Evolutionary conservation across 768 basidiomycete species (phyloP).

Genomic region (Asterophora lycoperdoides): DNA sequence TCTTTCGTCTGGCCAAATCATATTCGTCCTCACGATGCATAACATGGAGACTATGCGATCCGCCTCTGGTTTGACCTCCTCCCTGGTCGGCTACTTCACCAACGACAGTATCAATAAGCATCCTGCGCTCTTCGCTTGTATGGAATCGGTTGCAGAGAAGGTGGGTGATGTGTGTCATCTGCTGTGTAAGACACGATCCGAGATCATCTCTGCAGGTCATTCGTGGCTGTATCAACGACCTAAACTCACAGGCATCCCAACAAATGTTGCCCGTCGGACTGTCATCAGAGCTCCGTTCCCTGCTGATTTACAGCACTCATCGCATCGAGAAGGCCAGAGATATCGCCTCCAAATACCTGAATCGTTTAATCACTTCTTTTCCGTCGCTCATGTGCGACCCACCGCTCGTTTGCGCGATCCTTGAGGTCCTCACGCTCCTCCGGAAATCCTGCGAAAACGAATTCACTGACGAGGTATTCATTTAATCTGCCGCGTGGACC

Average conservation of each 20-base stretch:
- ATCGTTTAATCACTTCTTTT: conserved; percentile 84
- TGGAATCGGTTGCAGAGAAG: conserved; percentile 86
- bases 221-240: conserved; percentile 62
- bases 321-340: conserved; percentile 78
- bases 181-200: conserved; percentile 8
- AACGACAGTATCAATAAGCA: conserved; percentile 82
- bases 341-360: conserved; percentile 77
- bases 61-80: conserved; percentile 72
- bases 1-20: conserved; percentile 76
- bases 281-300: conserved; percentile 66
- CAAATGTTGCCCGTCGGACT: conserved; percentile 71
- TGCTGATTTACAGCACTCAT: conserved; percentile 79
- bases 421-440: conserved; percentile 88
- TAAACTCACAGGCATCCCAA: conserved; percentile 71
- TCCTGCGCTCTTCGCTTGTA: conserved; percentile 60
- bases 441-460: conserved; percentile 88
- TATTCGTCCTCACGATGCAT: conserved; percentile 81
- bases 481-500: neutral
- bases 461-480: conserved; percentile 78
- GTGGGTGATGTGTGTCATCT: conserved; percentile 30
- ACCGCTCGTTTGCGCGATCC: conserved; percentile 78
- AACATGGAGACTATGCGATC: conserved; percentile 88
- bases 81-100: conserved; percentile 80
- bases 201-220: conserved; percentile 56
- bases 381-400: conserved; percentile 93